Base-by-base conservation (phyloP, 2,329 filamentous ascomycete species). In the Fusarium sp. region DNA sequence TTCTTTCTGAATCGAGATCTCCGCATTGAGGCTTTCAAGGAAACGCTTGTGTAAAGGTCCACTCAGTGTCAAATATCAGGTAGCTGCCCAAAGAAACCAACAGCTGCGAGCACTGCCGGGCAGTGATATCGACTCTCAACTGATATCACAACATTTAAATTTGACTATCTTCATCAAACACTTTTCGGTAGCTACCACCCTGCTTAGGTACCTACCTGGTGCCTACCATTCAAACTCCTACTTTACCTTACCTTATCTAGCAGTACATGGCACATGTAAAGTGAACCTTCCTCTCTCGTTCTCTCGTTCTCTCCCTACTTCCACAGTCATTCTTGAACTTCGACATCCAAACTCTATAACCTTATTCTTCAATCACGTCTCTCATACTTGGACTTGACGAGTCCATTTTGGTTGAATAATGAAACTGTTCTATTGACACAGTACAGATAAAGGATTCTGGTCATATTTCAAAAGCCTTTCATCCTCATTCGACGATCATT, bases 381-480 rank as follows among this genome's bases (percentile, higher is more conserved):
- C 40, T 20, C 52, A 40, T 27, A 37, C 42, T 72, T 56, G 46
- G 54, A 46, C 37, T 17, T 67, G 20, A 20, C 42, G 27, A 60
- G 53, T 55, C 41, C 45, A 20, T 66, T 65, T 53, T 48, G 60
- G 30, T 38, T 62, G 33, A 38, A 55, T 41, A 44, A 62, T 56
- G 65, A 49, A 54, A 35, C 37, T 12, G 49, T 27, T 37, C 30
- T 56, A 48, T 35, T 62, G 44, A 66, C 26, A 26, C 32, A 44
- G 20, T 62, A 18, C 40, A 30, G 37, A 38, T 33, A 15, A 54
- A 37, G 37, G 30, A 69, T n/a, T 37, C 26, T 44, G 5, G 9
- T 40, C 23, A 11, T 38, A 17, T 44, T 56, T 48, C n/a, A 7
- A 20, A 33, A 38, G 18, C 33, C 40, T 48, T 26, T 30, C 18